Evolutionary conservation across 352 stramenopile species (phyloP).

Genomic region (Globisporangium heterothallicum): DNA sequence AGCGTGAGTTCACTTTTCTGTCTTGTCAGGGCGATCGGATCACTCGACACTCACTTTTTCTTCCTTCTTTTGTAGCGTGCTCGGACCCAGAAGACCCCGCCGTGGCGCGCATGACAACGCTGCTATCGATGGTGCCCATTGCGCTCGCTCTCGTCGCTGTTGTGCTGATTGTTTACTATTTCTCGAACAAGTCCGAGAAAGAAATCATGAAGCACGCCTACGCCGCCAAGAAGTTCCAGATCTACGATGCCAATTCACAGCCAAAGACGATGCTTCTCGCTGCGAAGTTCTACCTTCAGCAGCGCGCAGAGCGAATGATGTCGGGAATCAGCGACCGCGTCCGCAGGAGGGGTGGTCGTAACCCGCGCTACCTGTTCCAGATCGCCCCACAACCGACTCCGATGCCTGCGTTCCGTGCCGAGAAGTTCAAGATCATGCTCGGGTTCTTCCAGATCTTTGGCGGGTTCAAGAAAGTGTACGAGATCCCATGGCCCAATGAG

Average conservation of each 20-base stretch:
- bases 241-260: constrained; percentile 24
- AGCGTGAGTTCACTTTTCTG: constrained; percentile 23
- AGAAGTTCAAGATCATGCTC: constrained; percentile 80
- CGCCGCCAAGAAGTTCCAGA: constrained; percentile 48
- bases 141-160: constrained; percentile 25
- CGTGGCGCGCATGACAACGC: constrained; percentile 23
- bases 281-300: constrained; percentile 19
- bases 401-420: constrained; percentile 32
- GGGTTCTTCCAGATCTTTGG: constrained; percentile 75
- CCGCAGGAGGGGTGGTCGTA: neutral
- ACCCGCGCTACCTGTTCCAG: constrained; percentile 23
- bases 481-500: constrained; percentile 57
- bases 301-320: constrained; percentile 17
- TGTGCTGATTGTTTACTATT: constrained; percentile 34
- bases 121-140: constrained; percentile 44
- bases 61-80: constrained; percentile 18
- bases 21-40: too few species aligned
- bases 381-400: constrained; percentile 23
- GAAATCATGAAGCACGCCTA: constrained; percentile 44
- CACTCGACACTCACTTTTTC: too few species aligned
- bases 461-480: constrained; percentile 68
- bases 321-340: constrained; percentile 2
- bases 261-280: constrained; percentile 18
- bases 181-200: constrained; percentile 41
- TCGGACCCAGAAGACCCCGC: constrained; percentile 32